Conservation (phyloP, 2,329 filamentous ascomycete species). For the Phialophora chinensis region DNA sequence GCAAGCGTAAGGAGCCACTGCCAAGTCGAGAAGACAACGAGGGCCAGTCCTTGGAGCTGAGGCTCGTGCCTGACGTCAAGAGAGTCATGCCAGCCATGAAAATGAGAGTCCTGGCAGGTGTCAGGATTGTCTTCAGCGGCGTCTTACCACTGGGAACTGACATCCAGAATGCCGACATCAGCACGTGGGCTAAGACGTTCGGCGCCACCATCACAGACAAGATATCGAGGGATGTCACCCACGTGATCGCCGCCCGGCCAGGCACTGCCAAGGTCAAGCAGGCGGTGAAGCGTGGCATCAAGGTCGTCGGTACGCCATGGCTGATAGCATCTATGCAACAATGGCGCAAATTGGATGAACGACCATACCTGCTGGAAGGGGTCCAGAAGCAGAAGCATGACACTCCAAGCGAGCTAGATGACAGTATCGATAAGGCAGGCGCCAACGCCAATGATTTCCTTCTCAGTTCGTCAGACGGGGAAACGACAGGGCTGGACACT, state of each 20-base stretch:
- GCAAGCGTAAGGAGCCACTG: conserved; percentile 38
- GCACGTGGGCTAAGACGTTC: conserved; percentile 83
- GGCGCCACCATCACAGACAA: conserved; percentile 67
- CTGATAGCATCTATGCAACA: conserved; percentile 81
- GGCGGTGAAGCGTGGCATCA: conserved; percentile 80
- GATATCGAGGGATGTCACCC: conserved; percentile 55
- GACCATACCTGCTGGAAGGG: conserved; percentile 75
- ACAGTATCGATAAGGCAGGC: conserved; percentile 53
- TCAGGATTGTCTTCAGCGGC: conserved; percentile 85
- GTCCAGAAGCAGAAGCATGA: conserved; percentile 52
- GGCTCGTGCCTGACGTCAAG: conserved; percentile 81
- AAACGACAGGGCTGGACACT: conserved; percentile 37
- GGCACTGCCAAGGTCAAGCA: conserved; percentile 90
- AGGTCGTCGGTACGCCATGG: conserved; percentile 93
- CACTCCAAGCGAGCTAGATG: conserved; percentile 40
- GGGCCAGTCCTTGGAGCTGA: conserved; percentile 50
- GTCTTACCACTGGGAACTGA: conserved; percentile 83
- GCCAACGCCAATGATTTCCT: conserved; percentile 34
- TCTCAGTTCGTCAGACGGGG: conserved; percentile 48
- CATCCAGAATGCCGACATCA: conserved; percentile 81
- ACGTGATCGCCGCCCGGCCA: conserved; percentile 62
- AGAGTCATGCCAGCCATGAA: conserved; percentile 84
- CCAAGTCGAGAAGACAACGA: conserved; percentile 32
- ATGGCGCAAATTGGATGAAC: conserved; percentile 81
- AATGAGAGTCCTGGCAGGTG: conserved; percentile 72